Base-by-base conservation (phyloP, 768 basidiomycete species). In the Termitomyces heimii region DNA sequence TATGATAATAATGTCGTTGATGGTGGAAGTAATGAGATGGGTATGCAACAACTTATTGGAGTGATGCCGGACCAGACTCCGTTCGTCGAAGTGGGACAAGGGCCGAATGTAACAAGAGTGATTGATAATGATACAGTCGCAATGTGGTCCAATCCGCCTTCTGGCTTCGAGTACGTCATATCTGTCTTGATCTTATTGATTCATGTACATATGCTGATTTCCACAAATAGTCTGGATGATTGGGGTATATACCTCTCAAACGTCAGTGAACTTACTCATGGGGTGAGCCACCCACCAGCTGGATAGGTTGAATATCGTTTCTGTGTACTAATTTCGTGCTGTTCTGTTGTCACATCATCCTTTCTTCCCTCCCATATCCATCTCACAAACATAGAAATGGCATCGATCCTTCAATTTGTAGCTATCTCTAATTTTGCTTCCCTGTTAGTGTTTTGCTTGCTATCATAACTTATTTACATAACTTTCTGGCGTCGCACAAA, bases 131-230 rank as follows among this genome's bases (percentile, higher is more conserved):
- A 81, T 60, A 77, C 81, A 40, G 77, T 84, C 48, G 76, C 79
- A 28, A 85, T 88, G 83, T 89, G 87, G 86, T 83, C 82, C 1
- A 77, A 73, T 58, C 82, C 84, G n/a, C 85, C 86, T 1, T 75
- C 77, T 12, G 79, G 82, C 18, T 85, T 85, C 62, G 83, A 84
- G 86, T 88, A 66, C 68, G 85, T 40, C 18, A n/a, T 40, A 40
- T 3, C 39, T 40, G n/a, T 35, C 73, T 29, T 31, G 3, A 9
- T 10, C 51, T 42, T 29, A n/a, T 29, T 20, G 22, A 31, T 14
- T 46, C 31, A 20, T 18, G 46, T 31, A 39, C 26, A 29, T 43
- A 29, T 20, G 10, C 42, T 45, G 24, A 39, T 28, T 18, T 31
- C 3, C 35, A 26, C 52, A 14, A 60, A 48, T 60, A 80, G 79